Conservation (phyloP, 768 basidiomycete species). For the Collybiopsis confluens region DNA sequence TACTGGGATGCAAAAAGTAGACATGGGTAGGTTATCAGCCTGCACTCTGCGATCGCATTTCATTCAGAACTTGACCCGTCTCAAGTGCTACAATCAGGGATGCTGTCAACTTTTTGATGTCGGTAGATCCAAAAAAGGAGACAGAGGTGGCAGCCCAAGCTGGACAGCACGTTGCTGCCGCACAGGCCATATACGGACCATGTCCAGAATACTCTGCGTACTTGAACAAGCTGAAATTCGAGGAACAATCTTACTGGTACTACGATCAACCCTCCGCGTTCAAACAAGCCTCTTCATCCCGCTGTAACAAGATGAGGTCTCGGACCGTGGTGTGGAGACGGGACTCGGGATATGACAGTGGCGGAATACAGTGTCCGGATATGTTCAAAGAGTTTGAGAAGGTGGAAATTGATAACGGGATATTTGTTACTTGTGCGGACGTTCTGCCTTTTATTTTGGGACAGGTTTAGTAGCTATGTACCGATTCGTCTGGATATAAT, state of each 20-base stretch:
- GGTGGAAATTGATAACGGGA: conserved; percentile 37
- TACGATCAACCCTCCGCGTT: conserved; percentile 43
- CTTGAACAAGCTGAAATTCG: conserved; percentile 32
- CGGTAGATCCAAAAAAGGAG: conserved; percentile 31
- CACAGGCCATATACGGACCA: conserved; percentile 52
- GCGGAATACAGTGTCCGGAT: conserved; percentile 26
- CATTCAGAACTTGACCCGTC: background rate
- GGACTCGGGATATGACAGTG: background rate
- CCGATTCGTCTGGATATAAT: no score
- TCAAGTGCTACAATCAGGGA: conserved; percentile 40
- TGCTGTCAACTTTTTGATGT: conserved; percentile 47
- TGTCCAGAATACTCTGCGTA: conserved; percentile 43
- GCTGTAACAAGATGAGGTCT: background rate
- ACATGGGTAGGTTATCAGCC: conserved; percentile 25
- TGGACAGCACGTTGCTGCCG: conserved; percentile 46
- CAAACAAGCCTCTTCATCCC: conserved; percentile 29
- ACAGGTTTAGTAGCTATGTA: background rate
- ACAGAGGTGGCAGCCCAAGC: conserved; percentile 25
- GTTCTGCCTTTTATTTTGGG: conserved; percentile 32
- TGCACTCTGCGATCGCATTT: background rate
- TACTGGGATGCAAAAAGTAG: conserved; percentile 43
- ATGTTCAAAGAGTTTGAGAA: conserved; percentile 24
- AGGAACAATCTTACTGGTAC: conserved; percentile 38
- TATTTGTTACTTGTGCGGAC: conserved; percentile 42
- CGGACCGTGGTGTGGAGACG: background rate